Base-by-base conservation (phyloP, 2,329 filamentous ascomycete species). In the Diplodia corticola region DNA sequence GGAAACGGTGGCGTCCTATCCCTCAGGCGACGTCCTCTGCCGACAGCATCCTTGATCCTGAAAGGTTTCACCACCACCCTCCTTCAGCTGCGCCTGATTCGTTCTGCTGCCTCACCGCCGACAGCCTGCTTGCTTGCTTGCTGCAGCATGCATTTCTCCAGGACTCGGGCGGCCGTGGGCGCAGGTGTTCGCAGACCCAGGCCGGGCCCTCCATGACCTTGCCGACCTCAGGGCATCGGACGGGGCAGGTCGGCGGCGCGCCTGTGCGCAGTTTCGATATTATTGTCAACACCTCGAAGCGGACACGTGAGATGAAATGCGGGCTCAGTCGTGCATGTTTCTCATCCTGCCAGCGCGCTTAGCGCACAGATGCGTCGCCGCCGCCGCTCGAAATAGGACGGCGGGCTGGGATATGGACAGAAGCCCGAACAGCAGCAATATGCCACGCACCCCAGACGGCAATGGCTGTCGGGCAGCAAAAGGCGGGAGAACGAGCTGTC, bases 1-100 rank as follows among this genome's bases (percentile, higher is more conserved):
- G 50, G 63, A 54, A 64, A 64, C 63, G 50, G 63, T 64, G 63
- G 63, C 63, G 63, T 30, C 49, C 33, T 55, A 35, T 24, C 49
- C 48, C n/a, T 64, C 61, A 54, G 48, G 35, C 61, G 35, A 64
- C 35, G 26, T 46, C 35, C 33, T 59, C 61, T 44, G 61, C 61
- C 35, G 20, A 15, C 61, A 53, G 40, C 61, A 64, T 30, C 63
- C 60, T 53, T 64, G 60, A 44, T 53, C 60, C 63, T 33, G 35
- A 28, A 15, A 54, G 50, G 63, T 64, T 64, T 64, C 63, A 64
- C 63, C 30, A 40, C 60, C 61, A 12, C 37, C 50, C 63, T 64
- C 54, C 54, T 46, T 61, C 57, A 61, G 57, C 57, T 44, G 44
- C 57, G 57, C 57, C 57, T 13, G 26, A 28, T 61, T 26, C 12